Evolutionary conservation across 805 yeast genomes (phyloP).

Genomic region (Kodamaea leandrae): DNA sequence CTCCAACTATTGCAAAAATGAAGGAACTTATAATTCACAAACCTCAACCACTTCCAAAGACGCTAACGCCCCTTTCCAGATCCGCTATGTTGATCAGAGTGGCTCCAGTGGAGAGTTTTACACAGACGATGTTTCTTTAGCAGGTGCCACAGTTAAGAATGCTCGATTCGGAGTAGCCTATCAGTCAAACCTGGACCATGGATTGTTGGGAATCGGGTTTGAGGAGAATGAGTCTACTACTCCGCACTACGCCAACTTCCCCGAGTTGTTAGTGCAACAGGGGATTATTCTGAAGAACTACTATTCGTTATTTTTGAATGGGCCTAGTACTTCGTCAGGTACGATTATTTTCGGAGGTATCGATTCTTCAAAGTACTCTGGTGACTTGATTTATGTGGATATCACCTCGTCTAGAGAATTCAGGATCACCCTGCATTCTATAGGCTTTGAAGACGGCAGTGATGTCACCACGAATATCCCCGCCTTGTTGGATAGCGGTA

Average conservation of each 20-base stretch:
- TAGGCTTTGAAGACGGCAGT: constrained; percentile 2
- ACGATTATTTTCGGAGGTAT: constrained; percentile 70
- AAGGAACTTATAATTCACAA: constrained; percentile 9
- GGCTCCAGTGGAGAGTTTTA: constrained; percentile 10
- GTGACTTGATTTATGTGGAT: constrained; percentile 31
- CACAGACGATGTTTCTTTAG: constrained; percentile 9
- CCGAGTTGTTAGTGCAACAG: constrained; percentile 22
- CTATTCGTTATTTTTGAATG: constrained; percentile 25
- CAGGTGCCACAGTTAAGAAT: constrained; percentile 6
- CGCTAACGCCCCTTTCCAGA: constrained; percentile 1
- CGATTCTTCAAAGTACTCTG: constrained; percentile 60
- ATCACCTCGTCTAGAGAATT: neutral
- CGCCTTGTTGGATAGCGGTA: constrained; percentile 26
- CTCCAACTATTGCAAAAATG: constrained; percentile 2
- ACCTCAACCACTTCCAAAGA: constrained; percentile 10
- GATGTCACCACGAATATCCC: neutral
- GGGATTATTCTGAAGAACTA: constrained; percentile 23
- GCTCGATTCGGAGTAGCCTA: constrained; percentile 12
- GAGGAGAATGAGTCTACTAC: constrained; percentile 6
- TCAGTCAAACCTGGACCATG: constrained; percentile 2
- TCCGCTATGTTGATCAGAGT: constrained; percentile 2
- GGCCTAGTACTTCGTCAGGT: constrained; percentile 20
- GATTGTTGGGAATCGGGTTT: constrained; percentile 11
- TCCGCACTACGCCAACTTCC: constrained; percentile 17
- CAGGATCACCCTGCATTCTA: constrained; percentile 1